A percentile compares a stretch with the other conserved stretches of the same genome.
Conservation (phyloP, 2,329 filamentous ascomycete genomes). For the Alternaria postmessia region DNA sequence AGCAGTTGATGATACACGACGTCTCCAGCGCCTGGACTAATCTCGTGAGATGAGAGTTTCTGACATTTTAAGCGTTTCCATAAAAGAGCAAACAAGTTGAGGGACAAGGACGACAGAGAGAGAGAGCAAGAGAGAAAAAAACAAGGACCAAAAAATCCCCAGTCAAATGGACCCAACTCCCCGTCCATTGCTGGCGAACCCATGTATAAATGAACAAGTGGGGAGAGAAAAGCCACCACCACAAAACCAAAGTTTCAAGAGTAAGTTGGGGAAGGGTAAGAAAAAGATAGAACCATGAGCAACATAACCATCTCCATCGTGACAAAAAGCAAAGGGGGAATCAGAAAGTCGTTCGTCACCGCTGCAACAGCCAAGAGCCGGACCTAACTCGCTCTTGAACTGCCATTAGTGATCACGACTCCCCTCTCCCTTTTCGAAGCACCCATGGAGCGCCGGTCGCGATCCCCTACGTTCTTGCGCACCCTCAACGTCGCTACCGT, state of each 20-base stretch:
- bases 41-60: constrained; percentile 40
- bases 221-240: no score
- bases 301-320: constrained; percentile 26
- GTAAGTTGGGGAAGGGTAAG: no score
- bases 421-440: constrained; percentile 47
- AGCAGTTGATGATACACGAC: constrained; percentile 38
- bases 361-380: constrained; percentile 20
- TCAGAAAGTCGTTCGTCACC: not conserved
- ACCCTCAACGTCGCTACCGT: constrained; percentile 51
- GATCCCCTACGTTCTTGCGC: constrained; percentile 43
- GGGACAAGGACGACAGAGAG: not conserved
- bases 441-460: constrained; percentile 42
- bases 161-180: not conserved
- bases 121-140: constrained; percentile 3
- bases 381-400: constrained; percentile 38
- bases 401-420: constrained; percentile 44
- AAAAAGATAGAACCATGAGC: constrained; percentile 14
- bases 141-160: constrained; percentile 7
- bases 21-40: constrained; percentile 35
- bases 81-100: not conserved
- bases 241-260: no score
- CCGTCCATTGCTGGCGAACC: constrained; percentile 34
- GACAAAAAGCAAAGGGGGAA: not conserved
- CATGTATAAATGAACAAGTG: constrained; percentile 19
- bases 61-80: constrained; percentile 26